Base-by-base conservation (phyloP, 139 green algal species). In the Auxenochlorella pyrenoidosa region DNA sequence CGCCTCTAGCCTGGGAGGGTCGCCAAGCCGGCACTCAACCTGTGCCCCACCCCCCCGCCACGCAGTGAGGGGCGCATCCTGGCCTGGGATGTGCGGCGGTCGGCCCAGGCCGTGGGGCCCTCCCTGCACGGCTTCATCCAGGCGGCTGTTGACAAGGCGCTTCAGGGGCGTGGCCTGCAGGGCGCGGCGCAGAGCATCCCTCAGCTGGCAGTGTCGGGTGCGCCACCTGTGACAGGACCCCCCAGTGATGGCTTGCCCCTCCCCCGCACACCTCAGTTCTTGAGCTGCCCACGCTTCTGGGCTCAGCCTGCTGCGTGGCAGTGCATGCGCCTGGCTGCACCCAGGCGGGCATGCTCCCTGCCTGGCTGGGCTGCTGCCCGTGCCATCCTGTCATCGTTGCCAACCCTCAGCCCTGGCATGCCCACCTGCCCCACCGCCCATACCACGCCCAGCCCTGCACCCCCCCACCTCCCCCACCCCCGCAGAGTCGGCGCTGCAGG, bases 401-500 rank as follows among this genome's bases (percentile, higher is more conserved):
- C n/a, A n/a, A n/a, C n/a, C n/a, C n/a, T n/a, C n/a, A n/a, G n/a
- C n/a, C n/a, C n/a, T n/a, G n/a, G n/a, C n/a, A n/a, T n/a, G n/a
- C n/a, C n/a, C n/a, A n/a, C 47, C 47, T 54, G 47, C 47, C 10
- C 47, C 10, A 10, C 47, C 47, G 47, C 47, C 47, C 8, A 6
- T 10, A 10, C 47, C 47, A 6, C 47, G 8, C 47, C 47, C 47
- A 6, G 28, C 51, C 34, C 32, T 36, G 10, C 78, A 12, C 36
- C n/a, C 28, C 71, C 41, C 41, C 47, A 4, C 41, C n/a, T 41
- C 41, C 41, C 24, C 41, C 28, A 10, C 26, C 26, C 41, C 63
- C 34, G 58, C 88, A 65, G 77, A 77, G 19, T 72, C n/a, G 15
- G 75, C 59, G 32, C 59, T 88, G 38, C 71, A 86, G 44, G 36